Base-by-base conservation (phyloP, 2,329 filamentous ascomycete genomes). In the Colletotrichum shisoi region DNA sequence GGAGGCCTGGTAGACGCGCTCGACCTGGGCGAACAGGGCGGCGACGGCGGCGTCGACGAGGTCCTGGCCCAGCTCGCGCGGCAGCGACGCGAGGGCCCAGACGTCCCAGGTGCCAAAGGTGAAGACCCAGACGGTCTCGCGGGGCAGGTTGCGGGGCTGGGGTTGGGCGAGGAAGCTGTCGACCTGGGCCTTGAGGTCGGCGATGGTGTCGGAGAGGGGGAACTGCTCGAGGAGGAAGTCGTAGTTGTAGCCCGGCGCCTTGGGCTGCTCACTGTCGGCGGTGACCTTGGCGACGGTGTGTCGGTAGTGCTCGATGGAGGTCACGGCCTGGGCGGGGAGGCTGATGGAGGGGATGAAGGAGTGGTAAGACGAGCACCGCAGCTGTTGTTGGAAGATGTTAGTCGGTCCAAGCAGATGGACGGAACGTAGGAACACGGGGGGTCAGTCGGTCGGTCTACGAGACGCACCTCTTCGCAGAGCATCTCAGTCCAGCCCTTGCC, bases 61-160 rank as follows among this genome's bases (percentile, higher is more conserved):
- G 1, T 73, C 70, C 39, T 79, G 76, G 11, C 80, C 79, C 0
- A 75, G 70, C 9, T 74, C 71, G 11, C 78, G 74, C 0, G 84
- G 83, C 19, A 85, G 71, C 2, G 82, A 77, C 0, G 84, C 79
- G 19, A 86, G 73, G 12, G 81, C 80, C 83, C 83, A 86, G 57
- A 85, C 73, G 63, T 86, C 84, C 83, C 84, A 85, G 37, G 80
- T 80, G n/a, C 84, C 84, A 61, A 85, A 80, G 11, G 77, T 81
- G 61, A 86, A 83, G 15, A 86, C 75, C 81, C 82, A 86, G 15
- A 86, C 71, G 0, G 84, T 85, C 67, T 85, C 81, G n/a, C 75
- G 75, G 6, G 82, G 78, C 0, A 77, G 65, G 0, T 69, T 65
- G 2, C 70, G 0, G 78, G 76, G 48, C 21, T 72, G 73, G 2